Evolutionary conservation across 2,329 filamentous ascomycete species (phyloP).

Genomic region (Geosmithia flava): DNA sequence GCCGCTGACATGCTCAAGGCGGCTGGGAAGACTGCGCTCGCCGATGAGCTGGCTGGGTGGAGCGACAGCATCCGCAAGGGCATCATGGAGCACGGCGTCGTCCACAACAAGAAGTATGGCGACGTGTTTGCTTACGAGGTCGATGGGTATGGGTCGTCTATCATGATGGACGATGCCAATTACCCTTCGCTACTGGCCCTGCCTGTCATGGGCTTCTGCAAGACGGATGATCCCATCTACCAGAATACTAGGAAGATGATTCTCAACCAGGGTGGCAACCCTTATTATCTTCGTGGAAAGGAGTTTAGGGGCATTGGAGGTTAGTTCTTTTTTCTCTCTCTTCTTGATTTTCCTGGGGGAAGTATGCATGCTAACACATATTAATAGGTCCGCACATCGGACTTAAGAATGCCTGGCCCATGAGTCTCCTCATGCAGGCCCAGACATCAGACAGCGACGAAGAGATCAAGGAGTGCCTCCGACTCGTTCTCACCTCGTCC

Average conservation of each 20-base stretch:
- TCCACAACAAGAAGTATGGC: constrained; percentile 62
- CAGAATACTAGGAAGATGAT: constrained; percentile 76
- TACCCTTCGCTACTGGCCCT: constrained; percentile 70
- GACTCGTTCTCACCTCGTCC: constrained; percentile 63
- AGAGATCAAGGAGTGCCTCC: constrained; percentile 66
- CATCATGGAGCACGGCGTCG: constrained; percentile 74
- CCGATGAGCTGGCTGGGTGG: constrained; percentile 44
- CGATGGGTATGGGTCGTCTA: constrained; percentile 70
- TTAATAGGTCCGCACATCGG: constrained; percentile 55
- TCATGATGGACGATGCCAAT: constrained; percentile 86
- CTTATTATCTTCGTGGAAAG: constrained; percentile 70
- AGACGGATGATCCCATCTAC: constrained; percentile 56
- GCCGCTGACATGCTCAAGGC: constrained; percentile 57
- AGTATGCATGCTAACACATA: not conserved
- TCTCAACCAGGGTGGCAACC: constrained; percentile 64
- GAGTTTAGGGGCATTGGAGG: constrained; percentile 85
- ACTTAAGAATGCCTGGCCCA: constrained; percentile 87
- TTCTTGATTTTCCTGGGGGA: not conserved
- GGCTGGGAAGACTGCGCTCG: constrained; percentile 40
- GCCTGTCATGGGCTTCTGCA: constrained; percentile 66
- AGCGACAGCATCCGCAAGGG: constrained; percentile 57
- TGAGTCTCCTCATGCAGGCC: constrained; percentile 84
- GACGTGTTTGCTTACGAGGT: constrained; percentile 80
- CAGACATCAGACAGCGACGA: constrained; percentile 75
- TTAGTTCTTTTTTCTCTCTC: constrained; percentile 18